Conservation (phyloP, 345 rosid species). For the Lepidium africanum region DNA sequence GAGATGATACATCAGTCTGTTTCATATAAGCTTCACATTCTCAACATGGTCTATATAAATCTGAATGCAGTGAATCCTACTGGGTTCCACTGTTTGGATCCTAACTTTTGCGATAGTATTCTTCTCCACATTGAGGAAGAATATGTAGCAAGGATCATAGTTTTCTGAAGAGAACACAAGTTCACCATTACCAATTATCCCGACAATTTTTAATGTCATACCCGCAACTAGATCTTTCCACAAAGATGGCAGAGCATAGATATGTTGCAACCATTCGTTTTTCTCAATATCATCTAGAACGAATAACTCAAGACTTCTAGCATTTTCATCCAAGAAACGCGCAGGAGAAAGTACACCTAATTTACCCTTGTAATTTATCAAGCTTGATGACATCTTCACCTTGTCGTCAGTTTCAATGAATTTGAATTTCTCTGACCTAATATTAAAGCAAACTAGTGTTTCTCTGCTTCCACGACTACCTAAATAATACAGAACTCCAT, state of each 20-base stretch:
- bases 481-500: no score
- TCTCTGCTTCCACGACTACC: no score
- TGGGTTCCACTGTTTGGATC: neutral
- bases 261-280: neutral
- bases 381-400: no score
- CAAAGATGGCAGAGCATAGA: neutral
- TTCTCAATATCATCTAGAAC: neutral
- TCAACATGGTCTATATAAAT: conserved; percentile 11
- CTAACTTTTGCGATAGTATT: neutral
- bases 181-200: neutral
- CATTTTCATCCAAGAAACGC: no score
- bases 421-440: no score
- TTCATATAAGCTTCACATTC: neutral
- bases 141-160: neutral
- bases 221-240: neutral
- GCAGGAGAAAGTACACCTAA: no score
- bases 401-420: no score
- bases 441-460: no score
- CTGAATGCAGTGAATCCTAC: neutral
- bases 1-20: neutral
- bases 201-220: neutral
- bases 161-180: neutral
- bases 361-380: no score
- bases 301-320: neutral
- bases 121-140: neutral